Base-by-base conservation (phyloP, 1,284 basidiomycete genomes). In the Ceratobasidium sp. region DNA sequence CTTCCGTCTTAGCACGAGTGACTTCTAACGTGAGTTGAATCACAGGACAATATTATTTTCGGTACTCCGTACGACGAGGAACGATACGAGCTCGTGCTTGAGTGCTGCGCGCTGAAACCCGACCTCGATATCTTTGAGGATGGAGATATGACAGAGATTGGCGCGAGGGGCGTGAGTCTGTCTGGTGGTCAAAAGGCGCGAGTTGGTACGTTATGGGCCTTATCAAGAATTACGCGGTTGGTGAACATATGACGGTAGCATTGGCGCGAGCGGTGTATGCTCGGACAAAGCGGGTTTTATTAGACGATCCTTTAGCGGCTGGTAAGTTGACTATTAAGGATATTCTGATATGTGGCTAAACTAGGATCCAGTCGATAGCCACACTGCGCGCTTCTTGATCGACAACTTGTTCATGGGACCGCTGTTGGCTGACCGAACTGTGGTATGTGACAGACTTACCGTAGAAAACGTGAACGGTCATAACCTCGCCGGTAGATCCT, bases 51-150 rank as follows among this genome's bases (percentile, higher is more conserved):
- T 81, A 91, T 94, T 77, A 81, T 93, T 37, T 94, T 93, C 81
- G 91, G 90, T 3, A 87, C 86, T 76, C 89, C 89, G 1, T 88
- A 87, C 75, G 91, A 94, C 76, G 88, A 91, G 80, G 86, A 86
- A 75, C 84, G 91, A 46, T 94, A 93, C 81, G 82, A 88, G n/a
- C 85, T 84, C 0, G 91, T 92, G 43, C 80, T 94, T 4, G 89
- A 92, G 68, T 87, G 86, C 46, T 97, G 95, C 81, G 92, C 93
- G 0, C 84, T 97, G 61, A 84, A 84, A 25, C 87, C 90, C 0
- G 95, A 97, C 84, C 83, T 95, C 57, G 86, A 89, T 9, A 88
- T 92, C 56, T 83, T 95, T 56, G 92, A 94, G 81, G 92, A 93
- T 81, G 91, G 92, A 1, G 92, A 94, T 83, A 81, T 82, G 54